These are phyloP conservation scores for Wolfiporia cocos DNA, from an alignment of 1,284 basidiomycete genomes.

Conservation along the genomic window DNA sequence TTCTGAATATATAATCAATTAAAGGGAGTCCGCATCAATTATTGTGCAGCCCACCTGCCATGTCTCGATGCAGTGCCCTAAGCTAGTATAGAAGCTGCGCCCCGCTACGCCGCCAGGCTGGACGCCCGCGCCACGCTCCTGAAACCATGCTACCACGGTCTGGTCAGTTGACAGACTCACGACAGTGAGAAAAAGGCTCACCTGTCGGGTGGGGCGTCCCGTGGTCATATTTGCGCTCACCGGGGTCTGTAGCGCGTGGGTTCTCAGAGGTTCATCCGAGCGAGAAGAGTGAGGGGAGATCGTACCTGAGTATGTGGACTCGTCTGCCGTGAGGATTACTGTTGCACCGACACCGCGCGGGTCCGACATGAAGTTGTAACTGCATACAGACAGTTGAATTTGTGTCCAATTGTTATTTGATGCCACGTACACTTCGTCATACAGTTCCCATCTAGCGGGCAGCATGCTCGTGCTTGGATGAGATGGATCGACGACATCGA, in stretches of 20 bases:
- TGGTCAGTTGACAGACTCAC: neutral
- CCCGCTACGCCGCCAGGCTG: conserved; percentile 44
- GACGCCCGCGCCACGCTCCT: conserved; percentile 59
- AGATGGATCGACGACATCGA: conserved; percentile 51
- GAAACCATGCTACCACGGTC: conserved; percentile 63
- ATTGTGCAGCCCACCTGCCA: conserved; percentile 42
- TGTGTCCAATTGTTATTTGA: neutral
- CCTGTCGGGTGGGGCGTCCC: conserved; percentile 63
- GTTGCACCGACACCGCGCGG: conserved; percentile 60
- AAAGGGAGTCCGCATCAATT: neutral
- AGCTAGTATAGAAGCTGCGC: conserved; percentile 77
- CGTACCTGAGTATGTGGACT: conserved; percentile 56
- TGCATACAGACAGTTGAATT: too few relatives aligned
- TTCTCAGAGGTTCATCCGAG: conserved; percentile 5
- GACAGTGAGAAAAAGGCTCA: conserved; percentile 17
- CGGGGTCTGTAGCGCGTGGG: conserved; percentile 34
- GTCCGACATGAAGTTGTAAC: conserved; percentile 78
- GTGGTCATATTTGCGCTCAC: conserved; percentile 44
- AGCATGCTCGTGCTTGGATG: conserved; percentile 66
- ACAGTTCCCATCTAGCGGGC: conserved; percentile 57
- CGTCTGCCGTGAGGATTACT: conserved; percentile 64
- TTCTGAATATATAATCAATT: conserved; percentile 32
- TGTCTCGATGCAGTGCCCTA: conserved; percentile 71
- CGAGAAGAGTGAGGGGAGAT: conserved; percentile 2
- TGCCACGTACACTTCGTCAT: conserved; percentile 48